These are phyloP conservation scores for Rhodomyrtus psidioides DNA, from an alignment of 441 rosid species.

Conservation along the genomic window DNA sequence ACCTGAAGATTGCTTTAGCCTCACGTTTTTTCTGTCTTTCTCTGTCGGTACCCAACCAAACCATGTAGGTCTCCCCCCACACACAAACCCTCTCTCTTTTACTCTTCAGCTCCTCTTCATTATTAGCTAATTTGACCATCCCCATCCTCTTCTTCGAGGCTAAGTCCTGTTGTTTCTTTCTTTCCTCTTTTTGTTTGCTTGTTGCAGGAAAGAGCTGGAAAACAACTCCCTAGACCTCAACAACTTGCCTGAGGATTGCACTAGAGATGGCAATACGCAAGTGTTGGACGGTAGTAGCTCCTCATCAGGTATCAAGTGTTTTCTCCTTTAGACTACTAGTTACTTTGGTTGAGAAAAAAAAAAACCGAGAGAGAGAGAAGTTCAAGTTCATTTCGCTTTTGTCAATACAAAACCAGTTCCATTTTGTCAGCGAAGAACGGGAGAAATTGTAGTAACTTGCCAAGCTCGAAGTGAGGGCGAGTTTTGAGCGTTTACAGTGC, in stretches of 20 bases:
- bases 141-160: not conserved
- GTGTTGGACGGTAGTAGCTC: constrained; percentile 39
- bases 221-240: constrained; percentile 81
- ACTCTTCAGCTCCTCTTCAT: not conserved
- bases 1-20: constrained; percentile 18
- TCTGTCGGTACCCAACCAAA: constrained; percentile 29
- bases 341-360: not conserved
- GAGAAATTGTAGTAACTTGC: not conserved
- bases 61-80: constrained; percentile 50
- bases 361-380: not conserved
- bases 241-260: constrained; percentile 80
- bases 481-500: not conserved
- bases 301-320: constrained; percentile 18
- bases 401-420: not conserved
- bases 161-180: not conserved
- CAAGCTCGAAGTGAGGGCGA: not conserved
- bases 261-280: constrained; percentile 34
- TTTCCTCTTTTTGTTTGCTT: not conserved
- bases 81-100: not conserved
- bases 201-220: constrained; percentile 63
- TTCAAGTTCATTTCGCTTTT: not conserved
- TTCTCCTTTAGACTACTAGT: not conserved
- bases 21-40: constrained; percentile 29
- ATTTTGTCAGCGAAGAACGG: not conserved
- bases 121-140: not conserved